Evolutionary conservation across 257 asterid genomes (phyloP).

Genomic region (Leptodermis oblonga): DNA sequence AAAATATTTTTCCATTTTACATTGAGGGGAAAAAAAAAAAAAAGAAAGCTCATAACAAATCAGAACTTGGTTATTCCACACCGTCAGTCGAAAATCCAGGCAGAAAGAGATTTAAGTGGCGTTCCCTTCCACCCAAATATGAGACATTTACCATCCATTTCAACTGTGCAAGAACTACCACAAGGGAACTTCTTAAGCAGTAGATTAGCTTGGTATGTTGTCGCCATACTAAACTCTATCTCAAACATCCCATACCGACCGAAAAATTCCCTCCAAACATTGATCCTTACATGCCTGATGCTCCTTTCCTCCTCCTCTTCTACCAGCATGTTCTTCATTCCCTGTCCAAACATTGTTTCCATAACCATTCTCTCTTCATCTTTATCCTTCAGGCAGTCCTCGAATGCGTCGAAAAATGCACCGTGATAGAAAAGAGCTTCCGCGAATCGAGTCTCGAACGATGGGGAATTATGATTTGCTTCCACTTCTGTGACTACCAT

Average conservation of each 20-base stretch:
- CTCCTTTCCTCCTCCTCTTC: slow-evolving; percentile 38
- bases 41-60: too few relatives aligned
- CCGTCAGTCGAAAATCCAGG: slow-evolving; percentile 7
- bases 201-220: slow-evolving; percentile 38
- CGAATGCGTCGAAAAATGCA: slow-evolving; percentile 28
- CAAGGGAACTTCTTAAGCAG: slow-evolving; percentile 29
- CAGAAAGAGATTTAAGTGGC: slow-evolving; percentile 3
- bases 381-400: slow-evolving; percentile 22
- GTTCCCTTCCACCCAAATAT: slow-evolving; percentile 55
- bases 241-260: slow-evolving; percentile 31
- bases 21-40: too few relatives aligned
- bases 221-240: slow-evolving; percentile 36
- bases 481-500: slow-evolving; percentile 23
- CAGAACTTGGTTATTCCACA: too few relatives aligned
- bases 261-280: slow-evolving; percentile 46
- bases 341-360: slow-evolving; percentile 17
- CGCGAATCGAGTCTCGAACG: slow-evolving; percentile 26
- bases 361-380: slow-evolving; percentile 15
- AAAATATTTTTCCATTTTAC: too few relatives aligned
- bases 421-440: slow-evolving; percentile 31
- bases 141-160: slow-evolving; percentile 37
- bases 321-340: slow-evolving; percentile 25
- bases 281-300: slow-evolving; percentile 33
- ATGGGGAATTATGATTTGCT: slow-evolving; percentile 23
- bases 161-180: slow-evolving; percentile 34